Evolutionary conservation across 352 stramenopile genomes (phyloP), one percentile per base, ranked within the genome.

Genomic region (Pythium brassicae): DNA sequence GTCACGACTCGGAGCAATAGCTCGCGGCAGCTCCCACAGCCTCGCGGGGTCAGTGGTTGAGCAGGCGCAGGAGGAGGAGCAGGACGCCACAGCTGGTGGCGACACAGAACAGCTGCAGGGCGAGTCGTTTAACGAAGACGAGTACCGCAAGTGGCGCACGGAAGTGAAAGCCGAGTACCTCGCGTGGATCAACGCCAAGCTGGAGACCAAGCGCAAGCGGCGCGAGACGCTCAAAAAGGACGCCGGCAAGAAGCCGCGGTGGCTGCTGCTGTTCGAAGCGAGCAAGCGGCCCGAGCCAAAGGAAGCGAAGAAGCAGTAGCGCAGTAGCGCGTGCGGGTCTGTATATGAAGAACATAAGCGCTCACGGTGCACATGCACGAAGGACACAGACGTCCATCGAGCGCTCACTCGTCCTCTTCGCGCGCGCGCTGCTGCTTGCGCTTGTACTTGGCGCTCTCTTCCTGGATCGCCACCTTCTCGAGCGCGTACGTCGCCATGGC

Each of bases 101-200:
- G 55, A 53, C 25, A 55, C 19, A 26, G 54, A 64, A 3, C 56
- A 42, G 19, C 32, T 37, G 8, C 40, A 39, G n/a, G 42, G 26
- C 27, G 43, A 22, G 10, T 25, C 60, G 0, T 86, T 88, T 37
- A 60, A 87, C 53, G 80, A 90, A 58, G 61, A 72, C 15, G 71
- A 83, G 45, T 88, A 88, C 63, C 52, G 76, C 27, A 58, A 75
- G 35, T 90, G 79, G 79, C 73, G 77, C n/a, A 87, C 77, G 4
- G 70, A 78, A 51, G 70, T 76, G 37, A 86, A 91, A 63, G 74
- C 82, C 17, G 76, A 91, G 63, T 91, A 91, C 52, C 46, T 91
- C 40, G 74, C 69, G 50, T 89, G 80, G 80, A 55, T 89, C 42
- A 78, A 74, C 39, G 74, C 74, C 48, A 87, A 87, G 55, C 57